Base-by-base conservation (phyloP, 805 yeast species). In the Starmerella powellii region DNA sequence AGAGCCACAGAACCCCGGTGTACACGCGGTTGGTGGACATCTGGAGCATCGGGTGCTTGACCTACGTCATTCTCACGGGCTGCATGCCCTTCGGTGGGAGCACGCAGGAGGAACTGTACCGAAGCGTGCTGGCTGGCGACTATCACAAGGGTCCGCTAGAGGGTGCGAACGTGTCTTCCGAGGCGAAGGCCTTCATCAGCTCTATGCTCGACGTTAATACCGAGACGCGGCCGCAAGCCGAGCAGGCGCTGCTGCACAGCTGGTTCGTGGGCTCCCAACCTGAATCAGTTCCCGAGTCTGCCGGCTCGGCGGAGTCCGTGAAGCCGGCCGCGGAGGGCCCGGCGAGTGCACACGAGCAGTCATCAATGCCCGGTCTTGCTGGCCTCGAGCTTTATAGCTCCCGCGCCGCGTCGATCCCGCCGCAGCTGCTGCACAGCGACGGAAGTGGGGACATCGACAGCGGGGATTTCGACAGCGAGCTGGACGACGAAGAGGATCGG, bases 1-100 rank as follows among this genome's bases (percentile, higher is more conserved):
- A 26, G 19, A 62, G 66, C 42, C 58, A 57, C 26, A 38, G 44
- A 13, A 16, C 45, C 11, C 37, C 34, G 6, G 49, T 43, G 39
- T 91, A 91, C 56, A 84, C 95, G 2, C 78, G 81, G 30, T 70
- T 83, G 44, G 97, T 91, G 13, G 99, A 91, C 59, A 84, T 91
- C 72, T 91, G 99, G 99, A 85, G 96, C 1, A 70, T 91, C 43
- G 99, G 98, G 0, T 91, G 99, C 61, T 64, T 91, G 21, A 80
- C 86, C 1, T 91, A 86, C 63, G 98, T 91, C 3, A 76, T 88
- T 19, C 61, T 91, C 41, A 88, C 98, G 0, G 88, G 91, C 0
- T 95, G 85, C 68, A 66, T 88, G 47, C 99, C 99, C 6, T 91
- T 91, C 59, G 85, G 88, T 58, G 96, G 96, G 1, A 72, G 78